Percentiles rank a stretch among this genome's conserved stretches.
phyloP scores from a whole-genome alignment of 352 stramenopile genomes.

The Globisporangium nunn region DNA sequence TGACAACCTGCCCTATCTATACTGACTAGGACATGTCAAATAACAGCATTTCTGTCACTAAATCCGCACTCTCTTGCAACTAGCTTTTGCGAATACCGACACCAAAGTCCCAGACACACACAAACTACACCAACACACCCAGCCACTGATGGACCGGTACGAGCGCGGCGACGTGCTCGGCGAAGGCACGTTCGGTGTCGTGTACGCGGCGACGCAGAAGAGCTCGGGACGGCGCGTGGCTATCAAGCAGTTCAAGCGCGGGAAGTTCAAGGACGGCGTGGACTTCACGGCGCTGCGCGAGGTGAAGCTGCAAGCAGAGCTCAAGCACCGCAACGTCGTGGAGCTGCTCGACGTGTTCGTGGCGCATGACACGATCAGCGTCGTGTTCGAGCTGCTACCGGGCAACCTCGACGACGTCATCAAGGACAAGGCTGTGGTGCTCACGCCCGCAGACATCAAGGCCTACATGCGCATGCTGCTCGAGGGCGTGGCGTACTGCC shows the following conservation, averaged over 20 bases:
- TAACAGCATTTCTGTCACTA: too few relatives aligned
- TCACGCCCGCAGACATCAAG: conserved; percentile 83
- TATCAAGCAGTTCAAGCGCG: conserved; percentile 87
- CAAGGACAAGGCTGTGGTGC: conserved; percentile 83
- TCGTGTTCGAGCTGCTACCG: conserved; percentile 85
- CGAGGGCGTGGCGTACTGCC: conserved; percentile 66
- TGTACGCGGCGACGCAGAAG: conserved; percentile 75
- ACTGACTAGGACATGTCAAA: too few relatives aligned
- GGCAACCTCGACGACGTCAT: conserved; percentile 87
- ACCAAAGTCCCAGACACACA: too few relatives aligned
- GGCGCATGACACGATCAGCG: conserved; percentile 84
- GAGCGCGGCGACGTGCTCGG: conserved; percentile 65
- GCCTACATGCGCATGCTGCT: conserved; percentile 87
- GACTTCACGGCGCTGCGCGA: conserved; percentile 86
- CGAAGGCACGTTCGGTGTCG: conserved; percentile 87
- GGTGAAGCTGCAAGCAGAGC: conserved; percentile 84
- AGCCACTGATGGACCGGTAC: conserved; percentile 64
- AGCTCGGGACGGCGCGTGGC: conserved; percentile 59
- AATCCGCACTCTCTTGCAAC: too few relatives aligned
- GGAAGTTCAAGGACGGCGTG: conserved; percentile 86
- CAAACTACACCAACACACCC: too few relatives aligned
- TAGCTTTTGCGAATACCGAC: too few relatives aligned
- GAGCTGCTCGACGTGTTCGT: conserved; percentile 87
- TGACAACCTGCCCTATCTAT: too few relatives aligned
- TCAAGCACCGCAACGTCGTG: conserved; percentile 82